Conservation (phyloP, 441 rosid species). For the Adansonia rubrostipa region DNA sequence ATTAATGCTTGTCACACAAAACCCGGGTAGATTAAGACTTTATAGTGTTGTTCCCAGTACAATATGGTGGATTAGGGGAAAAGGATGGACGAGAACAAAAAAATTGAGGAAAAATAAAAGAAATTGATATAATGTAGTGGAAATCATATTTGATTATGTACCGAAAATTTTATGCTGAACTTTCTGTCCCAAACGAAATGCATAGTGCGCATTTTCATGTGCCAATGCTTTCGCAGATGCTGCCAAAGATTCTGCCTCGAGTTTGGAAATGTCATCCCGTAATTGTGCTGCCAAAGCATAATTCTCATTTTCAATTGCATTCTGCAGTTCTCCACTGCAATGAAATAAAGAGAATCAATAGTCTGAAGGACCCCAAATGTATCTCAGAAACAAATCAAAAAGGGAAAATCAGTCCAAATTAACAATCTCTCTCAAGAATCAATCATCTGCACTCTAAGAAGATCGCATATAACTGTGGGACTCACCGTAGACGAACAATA, state of each 20-base stretch:
- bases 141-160: slow-evolving; percentile 35
- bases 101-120: background rate
- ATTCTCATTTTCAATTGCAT: slow-evolving; percentile 78
- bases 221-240: slow-evolving; percentile 86
- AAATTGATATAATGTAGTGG: slow-evolving; percentile 17
- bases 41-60: too few relatives aligned
- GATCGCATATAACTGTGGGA: background rate
- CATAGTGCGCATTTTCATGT: slow-evolving; percentile 74
- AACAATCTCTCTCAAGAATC: background rate
- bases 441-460: slow-evolving; percentile 1
- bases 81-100: background rate
- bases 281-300: slow-evolving; percentile 80
- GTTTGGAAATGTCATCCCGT: slow-evolving; percentile 73
- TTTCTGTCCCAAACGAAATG: slow-evolving; percentile 93
- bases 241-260: slow-evolving; percentile 89
- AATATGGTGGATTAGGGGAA: background rate
- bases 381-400: slow-evolving; percentile 1
- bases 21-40: background rate
- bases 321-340: slow-evolving; percentile 86
- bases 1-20: background rate
- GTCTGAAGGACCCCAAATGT: background rate
- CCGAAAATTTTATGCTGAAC: slow-evolving; percentile 81
- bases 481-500: slow-evolving; percentile 77
- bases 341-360: slow-evolving; percentile 29
- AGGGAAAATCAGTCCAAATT: background rate